These are phyloP conservation scores for Pulveroboletus sp. DNA, from an alignment of 768 basidiomycete species.

Conservation along the genomic window DNA sequence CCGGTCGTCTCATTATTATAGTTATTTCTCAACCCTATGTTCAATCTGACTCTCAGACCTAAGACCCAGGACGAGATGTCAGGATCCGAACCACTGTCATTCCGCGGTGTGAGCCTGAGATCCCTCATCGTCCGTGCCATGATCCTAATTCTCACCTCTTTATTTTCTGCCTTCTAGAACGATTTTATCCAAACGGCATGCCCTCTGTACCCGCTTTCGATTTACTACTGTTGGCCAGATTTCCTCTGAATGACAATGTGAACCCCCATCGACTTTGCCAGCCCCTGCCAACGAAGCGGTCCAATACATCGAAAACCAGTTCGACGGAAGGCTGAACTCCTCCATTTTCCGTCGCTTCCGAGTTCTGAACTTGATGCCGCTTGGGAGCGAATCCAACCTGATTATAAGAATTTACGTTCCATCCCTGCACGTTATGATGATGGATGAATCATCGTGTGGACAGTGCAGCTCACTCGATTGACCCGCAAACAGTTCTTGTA, in stretches of 20 bases:
- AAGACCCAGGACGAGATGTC: neutral
- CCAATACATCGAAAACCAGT: conserved; percentile 1
- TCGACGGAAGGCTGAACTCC: conserved; percentile 2
- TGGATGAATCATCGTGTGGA: neutral
- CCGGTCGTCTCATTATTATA: too few species aligned
- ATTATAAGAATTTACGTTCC: neutral
- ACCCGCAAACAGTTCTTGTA: conserved; percentile 3
- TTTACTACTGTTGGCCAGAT: neutral
- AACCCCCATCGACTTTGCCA: neutral
- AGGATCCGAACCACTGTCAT: neutral
- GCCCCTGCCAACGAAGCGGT: conserved; percentile 4
- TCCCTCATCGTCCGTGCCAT: neutral
- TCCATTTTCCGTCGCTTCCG: conserved; percentile 3
- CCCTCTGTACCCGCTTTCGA: neutral
- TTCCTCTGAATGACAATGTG: neutral
- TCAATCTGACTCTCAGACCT: too few species aligned
- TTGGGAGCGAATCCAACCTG: neutral
- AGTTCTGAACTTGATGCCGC: conserved; percentile 5
- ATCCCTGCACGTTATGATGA: neutral
- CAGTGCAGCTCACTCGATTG: conserved; percentile 3
- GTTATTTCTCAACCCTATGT: too few species aligned
- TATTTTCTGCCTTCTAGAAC: neutral
- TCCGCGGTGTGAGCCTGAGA: neutral
- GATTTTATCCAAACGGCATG: neutral
- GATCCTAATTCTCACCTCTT: neutral